Conservation (phyloP, 371 early-diverging fungal genomes). For the Basidiobolus heterosporus region DNA sequence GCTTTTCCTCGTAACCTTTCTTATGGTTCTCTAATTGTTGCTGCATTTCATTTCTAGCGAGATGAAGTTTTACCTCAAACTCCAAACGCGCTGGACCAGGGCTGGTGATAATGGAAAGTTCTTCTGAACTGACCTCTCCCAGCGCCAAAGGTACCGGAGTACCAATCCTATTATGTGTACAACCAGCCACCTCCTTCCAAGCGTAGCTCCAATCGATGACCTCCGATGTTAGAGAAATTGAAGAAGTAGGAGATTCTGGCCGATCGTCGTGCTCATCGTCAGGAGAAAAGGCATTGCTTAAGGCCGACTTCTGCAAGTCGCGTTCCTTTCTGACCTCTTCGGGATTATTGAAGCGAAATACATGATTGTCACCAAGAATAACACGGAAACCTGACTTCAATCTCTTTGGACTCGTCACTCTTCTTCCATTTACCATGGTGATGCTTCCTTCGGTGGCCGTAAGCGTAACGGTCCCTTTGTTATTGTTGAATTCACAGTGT, state of each 20-base stretch:
- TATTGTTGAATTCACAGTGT: conserved; percentile 66
- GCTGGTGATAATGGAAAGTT: conserved; percentile 18
- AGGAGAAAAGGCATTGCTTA: not conserved
- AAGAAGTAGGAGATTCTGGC: conserved; percentile 40
- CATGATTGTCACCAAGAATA: conserved; percentile 65
- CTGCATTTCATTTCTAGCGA: conserved; percentile 33
- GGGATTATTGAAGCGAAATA: conserved; percentile 76
- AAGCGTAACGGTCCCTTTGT: conserved; percentile 37
- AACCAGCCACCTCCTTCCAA: conserved; percentile 35
- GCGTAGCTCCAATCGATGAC: conserved; percentile 69
- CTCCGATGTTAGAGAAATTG: conserved; percentile 27
- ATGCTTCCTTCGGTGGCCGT: conserved; percentile 36
- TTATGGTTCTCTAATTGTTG: conserved; percentile 31
- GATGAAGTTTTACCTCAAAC: conserved; percentile 28
- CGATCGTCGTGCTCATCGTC: conserved; percentile 11
- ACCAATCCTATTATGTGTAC: too few relatives aligned
- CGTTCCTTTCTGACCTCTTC: conserved; percentile 63
- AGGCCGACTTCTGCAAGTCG: conserved; percentile 10
- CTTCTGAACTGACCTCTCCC: conserved; percentile 28
- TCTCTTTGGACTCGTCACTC: conserved; percentile 32
- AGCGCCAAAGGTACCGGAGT: conserved; percentile 4
- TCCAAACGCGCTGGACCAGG: conserved; percentile 13
- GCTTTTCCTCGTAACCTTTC: conserved; percentile 33
- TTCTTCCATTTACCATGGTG: conserved; percentile 62
- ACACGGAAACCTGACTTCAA: conserved; percentile 63